phyloP scores from a whole-genome alignment of 2,329 filamentous ascomycete genomes.

The Setomelanomma holmii region DNA sequence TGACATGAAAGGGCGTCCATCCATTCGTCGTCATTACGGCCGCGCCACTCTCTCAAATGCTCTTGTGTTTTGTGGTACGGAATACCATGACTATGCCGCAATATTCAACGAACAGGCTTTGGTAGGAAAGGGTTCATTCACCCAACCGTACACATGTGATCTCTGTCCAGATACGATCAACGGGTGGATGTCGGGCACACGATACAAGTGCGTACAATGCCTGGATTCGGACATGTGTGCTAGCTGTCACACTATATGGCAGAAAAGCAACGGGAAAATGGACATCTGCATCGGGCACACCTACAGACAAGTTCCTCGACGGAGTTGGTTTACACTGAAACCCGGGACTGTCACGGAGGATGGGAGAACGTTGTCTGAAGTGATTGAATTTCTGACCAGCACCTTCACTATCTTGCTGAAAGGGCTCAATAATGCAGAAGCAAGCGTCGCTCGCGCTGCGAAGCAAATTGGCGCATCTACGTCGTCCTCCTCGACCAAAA shows the following conservation, averaged over 20 bases:
- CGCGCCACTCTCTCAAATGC: background rate
- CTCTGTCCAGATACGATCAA: background rate
- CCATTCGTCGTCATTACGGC: background rate
- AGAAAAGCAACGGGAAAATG: background rate
- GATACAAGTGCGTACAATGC: background rate
- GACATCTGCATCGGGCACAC: background rate
- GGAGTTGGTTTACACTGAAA: background rate
- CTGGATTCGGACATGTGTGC: background rate
- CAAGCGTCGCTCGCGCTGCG: no score
- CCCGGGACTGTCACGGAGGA: background rate
- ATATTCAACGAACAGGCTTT: background rate
- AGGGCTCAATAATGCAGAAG: background rate
- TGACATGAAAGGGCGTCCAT: background rate
- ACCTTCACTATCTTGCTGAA: background rate
- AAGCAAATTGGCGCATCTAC: no score
- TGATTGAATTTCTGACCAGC: background rate
- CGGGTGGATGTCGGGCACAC: background rate
- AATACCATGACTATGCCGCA: background rate
- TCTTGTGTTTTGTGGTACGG: background rate
- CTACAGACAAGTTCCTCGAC: background rate
- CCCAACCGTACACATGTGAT: background rate
- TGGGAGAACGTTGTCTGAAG: background rate
- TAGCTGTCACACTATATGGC: background rate
- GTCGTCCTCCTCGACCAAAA: no score
- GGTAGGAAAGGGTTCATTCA: background rate